A percentile compares a stretch with the other conserved stretches of the same genome.
phyloP scores from a whole-genome alignment of 768 basidiomycete species.

The Neoboletus magnificus region DNA sequence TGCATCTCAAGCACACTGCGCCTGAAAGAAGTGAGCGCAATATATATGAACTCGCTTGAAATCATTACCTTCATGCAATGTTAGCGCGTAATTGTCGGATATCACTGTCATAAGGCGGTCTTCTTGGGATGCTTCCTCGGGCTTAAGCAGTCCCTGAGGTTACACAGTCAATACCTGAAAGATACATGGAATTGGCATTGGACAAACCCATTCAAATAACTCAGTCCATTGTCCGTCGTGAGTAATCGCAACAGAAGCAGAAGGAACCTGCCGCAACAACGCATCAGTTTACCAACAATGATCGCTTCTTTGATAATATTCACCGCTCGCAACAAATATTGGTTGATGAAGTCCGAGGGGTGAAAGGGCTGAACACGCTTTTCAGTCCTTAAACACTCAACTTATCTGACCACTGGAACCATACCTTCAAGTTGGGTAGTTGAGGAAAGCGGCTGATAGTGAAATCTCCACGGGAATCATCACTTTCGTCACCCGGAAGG shows the following conservation, averaged over 20 bases:
- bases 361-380: slow-evolving; percentile 1
- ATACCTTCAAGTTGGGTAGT: background rate
- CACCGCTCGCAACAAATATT: slow-evolving; percentile 5
- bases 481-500: background rate
- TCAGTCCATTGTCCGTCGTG: slow-evolving; percentile 9
- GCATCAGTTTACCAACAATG: background rate
- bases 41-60: too few relatives aligned
- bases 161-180: background rate
- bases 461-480: background rate
- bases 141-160: background rate
- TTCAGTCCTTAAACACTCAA: background rate
- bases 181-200: too few relatives aligned
- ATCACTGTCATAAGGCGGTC: background rate
- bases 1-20: background rate
- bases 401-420: background rate
- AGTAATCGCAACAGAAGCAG: slow-evolving; percentile 7
- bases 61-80: background rate
- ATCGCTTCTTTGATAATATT: background rate
- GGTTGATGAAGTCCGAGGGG: slow-evolving; percentile 11
- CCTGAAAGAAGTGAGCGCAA: background rate
- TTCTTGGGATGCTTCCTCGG: background rate
- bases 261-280: slow-evolving; percentile 1
- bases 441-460: slow-evolving; percentile 1
- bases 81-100: background rate
- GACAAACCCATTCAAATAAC: slow-evolving; percentile 3